Evolutionary conservation across 2,329 filamentous ascomycete species (phyloP).

Genomic region (Hymenoscyphus infarciens): DNA sequence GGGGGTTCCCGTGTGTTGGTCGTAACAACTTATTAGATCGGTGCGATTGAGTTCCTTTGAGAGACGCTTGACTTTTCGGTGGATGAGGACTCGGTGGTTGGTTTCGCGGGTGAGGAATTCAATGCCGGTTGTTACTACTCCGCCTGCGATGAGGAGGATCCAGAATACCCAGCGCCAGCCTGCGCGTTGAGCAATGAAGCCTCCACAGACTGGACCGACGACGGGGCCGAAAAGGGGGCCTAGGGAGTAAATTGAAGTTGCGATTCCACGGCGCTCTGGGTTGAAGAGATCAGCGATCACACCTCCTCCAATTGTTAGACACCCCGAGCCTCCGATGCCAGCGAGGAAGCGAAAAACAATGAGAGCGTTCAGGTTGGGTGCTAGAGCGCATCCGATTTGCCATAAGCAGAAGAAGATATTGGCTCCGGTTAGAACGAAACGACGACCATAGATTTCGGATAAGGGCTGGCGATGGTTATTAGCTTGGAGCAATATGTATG

Average conservation of each 20-base stretch:
- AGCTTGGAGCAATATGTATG: too few species aligned
- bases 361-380: constrained; percentile 45
- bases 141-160: constrained; percentile 48
- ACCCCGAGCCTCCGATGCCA: constrained; percentile 45
- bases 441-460: constrained; percentile 62
- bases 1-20: constrained; percentile 23
- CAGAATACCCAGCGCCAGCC: constrained; percentile 44
- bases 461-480: constrained; percentile 39
- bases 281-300: constrained; percentile 42
- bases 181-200: constrained; percentile 43
- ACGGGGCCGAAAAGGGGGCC: constrained; percentile 33
- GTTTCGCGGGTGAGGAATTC: constrained; percentile 45
- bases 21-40: constrained; percentile 45
- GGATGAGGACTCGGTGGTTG: constrained; percentile 48
- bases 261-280: constrained; percentile 32
- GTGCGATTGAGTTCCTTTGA: constrained; percentile 43
- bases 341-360: constrained; percentile 47
- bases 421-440: constrained; percentile 51
- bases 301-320: constrained; percentile 42
- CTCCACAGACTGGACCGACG: constrained; percentile 32
- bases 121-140: constrained; percentile 35
- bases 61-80: constrained; percentile 45
- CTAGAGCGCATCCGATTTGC: constrained; percentile 61
- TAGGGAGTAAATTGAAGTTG: constrained; percentile 31
- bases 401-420: constrained; percentile 60